Evolutionary conservation across 1,284 basidiomycete genomes (phyloP), one percentile per base, ranked within the genome.

Genomic region (Pseudozyma sp.): DNA sequence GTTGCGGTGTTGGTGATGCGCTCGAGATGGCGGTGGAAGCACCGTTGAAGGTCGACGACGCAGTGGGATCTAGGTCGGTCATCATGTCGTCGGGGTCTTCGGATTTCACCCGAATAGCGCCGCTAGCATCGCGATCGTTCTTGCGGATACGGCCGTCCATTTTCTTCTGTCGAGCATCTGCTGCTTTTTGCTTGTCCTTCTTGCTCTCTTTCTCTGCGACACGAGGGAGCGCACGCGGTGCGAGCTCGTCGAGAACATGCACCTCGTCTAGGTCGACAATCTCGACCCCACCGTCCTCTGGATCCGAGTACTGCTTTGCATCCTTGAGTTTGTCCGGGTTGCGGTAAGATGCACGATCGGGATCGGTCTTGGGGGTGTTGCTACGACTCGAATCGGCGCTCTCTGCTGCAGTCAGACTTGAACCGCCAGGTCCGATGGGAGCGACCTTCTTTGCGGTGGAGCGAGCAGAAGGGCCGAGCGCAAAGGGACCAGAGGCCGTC

Each of bases 401-500:
- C 9, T 31, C 43, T 7, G 57, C 45, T 14, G 70, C 50, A 16
- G 70, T 55, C 6, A 73, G 58, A 17, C 48, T 62, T 1, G 65
- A 64, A 7, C 70, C 65, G 9, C 70, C 70, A 1, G 70, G 70
- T 10, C 70, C 70, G 24, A 68, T 48, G 10, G 70, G 61, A 1
- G 55, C 61, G 11, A 59, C 54, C n/a, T 66, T 62, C 35, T 66
- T 66, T 13, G 51, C 64, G 87, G 54, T 54, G 62, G 95, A 92
- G 19, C 89, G 85, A 1, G 88, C 87, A 60, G 68, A 66, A 5
- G 93, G 92, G 47, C 94, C 90, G 47, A 90, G 89, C 82, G 97
- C 94, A 85, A 96, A 92, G 11, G 92, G 94, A 7, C 92, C 91
- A 14, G 94, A 94, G 33, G 92, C 94, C 13, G 94, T 93, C 74